Evolutionary conservation across 495 filamentous ascomycete genomes (phyloP), one percentile per base, ranked within the genome.

Genomic region (Pyrenula massariospora): DNA sequence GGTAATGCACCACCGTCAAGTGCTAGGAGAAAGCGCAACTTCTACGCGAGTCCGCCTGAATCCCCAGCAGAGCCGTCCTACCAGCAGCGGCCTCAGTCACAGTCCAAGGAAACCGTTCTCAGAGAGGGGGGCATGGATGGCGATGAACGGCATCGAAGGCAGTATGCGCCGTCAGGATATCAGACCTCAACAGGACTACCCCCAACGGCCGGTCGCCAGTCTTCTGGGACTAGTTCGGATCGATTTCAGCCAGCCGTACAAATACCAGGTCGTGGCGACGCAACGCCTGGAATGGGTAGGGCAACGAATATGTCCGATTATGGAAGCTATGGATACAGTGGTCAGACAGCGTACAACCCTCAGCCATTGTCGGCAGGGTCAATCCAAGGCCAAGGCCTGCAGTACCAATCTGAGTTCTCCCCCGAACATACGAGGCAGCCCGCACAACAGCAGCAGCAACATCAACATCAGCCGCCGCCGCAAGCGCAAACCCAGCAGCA

Each of bases 51-150:
- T 42, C 31, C 31, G 15, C 31, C 31, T 42, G 31, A 42, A 42
- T 42, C 31, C 31, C 31, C 31, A 15, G 31, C 31, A 5, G 31
- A 42, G 8, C 5, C 31, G 31, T 8, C 31, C 5, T 15, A 42
- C 5, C 5, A 15, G 31, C 31, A 42, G 31, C 31, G 31, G 15
- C 31, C 31, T 8, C 5, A 42, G 31, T 42, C 31, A 8, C 31
- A 42, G 5, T 15, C 31, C 5, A 15, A 42, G 15, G 8, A 42
- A 42, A 42, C 5, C 15, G 15, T 42, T 15, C 15, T 15, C 15
- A 15, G 31, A 15, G 65, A 73, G 59, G 66, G 72, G 76, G 82
- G 74, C 54, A 89, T 90, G 86, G 86, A 88, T 77, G 83, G 85
- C 73, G 78, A 83, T 65, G 71, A 73, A 64, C 77, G 75, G 59